These are phyloP conservation scores for Trametes elegans DNA, from an alignment of 768 basidiomycete genomes.

Conservation along the genomic window DNA sequence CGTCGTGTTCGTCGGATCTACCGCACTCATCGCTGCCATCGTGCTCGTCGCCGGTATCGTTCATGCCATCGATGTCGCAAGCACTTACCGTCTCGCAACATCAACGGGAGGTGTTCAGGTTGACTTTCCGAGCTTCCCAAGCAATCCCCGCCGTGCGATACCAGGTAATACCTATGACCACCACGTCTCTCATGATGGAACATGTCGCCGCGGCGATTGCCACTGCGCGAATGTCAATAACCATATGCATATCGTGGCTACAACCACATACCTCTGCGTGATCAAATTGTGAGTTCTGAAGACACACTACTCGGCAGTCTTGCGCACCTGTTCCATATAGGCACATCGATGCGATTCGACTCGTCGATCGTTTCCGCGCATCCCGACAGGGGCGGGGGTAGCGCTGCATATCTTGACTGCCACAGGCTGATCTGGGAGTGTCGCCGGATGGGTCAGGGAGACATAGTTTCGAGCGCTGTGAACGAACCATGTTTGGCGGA, in stretches of 20 bases:
- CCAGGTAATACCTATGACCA: constrained; percentile 9
- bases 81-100: constrained; percentile 2
- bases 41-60: neutral
- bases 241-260: too few relatives aligned
- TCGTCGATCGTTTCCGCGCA: neutral
- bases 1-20: neutral
- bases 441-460: neutral
- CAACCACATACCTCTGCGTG: neutral
- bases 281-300: neutral
- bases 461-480: too few relatives aligned
- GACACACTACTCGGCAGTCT: neutral
- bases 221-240: neutral
- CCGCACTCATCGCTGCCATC: neutral
- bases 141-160: constrained; percentile 10
- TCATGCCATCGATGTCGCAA: neutral
- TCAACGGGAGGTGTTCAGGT: neutral
- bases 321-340: neutral
- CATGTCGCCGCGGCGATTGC: neutral
- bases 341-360: neutral
- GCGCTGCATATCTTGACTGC: neutral
- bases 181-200: neutral
- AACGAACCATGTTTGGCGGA: constrained; percentile 1
- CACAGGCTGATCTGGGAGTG: neutral
- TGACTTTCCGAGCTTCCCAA: neutral
- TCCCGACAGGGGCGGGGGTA: neutral